Evolutionary conservation across 805 yeast species (phyloP), one percentile per base, ranked within the genome.

Genomic region (Wickerhamomyces ciferrii): DNA sequence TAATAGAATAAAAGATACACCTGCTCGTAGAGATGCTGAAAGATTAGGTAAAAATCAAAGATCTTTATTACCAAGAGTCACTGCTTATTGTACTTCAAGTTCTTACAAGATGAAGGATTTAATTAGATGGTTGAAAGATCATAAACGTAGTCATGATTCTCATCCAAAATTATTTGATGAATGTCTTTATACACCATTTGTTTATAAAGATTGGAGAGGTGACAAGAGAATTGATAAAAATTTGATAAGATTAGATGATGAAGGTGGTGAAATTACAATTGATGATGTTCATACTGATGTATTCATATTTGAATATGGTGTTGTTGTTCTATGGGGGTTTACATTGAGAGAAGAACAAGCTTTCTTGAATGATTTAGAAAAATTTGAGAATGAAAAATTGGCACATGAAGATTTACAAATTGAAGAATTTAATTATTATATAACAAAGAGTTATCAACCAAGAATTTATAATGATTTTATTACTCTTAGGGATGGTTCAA

Each of bases 281-380:
- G 89, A 91, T 44, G 84, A 83, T 56, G 75, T 79, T 48, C 75
- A 78, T 25, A 83, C 83, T 10, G 98, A 91, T 61, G 72, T 90
- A 9, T 94, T 91, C 60, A 71, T 94, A 8, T 94, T 94, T 69
- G 97, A 91, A 58, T 94, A 94, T 65, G 99, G 99, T 19, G 99
- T 94, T n/a, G 82, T 89, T 29, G 96, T 94, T 1, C 68, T 94
- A 71, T 94, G 99, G 99, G 99, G 99, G 0, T 94, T 88, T 59
- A 79, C 89, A 2, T 75, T 81, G 45, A 76, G 81, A 44, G 98
- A 94, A 65, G 99, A 94, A 61, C 71, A 68, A 53, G 81, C 89
- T 43, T 87, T 94, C 55, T 67, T 94, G 46, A 76, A 76, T 43
- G 97, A 92, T 59, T 69, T 94, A 54, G 96, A 92, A n/a, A 81